phyloP scores from a whole-genome alignment of 2,329 filamentous ascomycete genomes.

The Atkinsonella texensis region DNA sequence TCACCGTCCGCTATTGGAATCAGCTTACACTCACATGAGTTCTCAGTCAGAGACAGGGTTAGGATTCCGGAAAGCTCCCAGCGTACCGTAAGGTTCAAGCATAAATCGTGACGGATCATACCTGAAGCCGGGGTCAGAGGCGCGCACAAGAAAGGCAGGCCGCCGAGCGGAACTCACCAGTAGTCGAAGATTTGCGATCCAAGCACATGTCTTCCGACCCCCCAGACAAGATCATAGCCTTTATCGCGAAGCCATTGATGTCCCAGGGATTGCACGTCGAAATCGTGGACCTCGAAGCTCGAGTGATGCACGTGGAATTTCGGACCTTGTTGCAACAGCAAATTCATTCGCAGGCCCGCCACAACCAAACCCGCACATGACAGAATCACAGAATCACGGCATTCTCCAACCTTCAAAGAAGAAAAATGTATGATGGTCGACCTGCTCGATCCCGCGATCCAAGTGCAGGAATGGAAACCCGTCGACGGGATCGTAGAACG shows the following conservation, averaged over 20 bases:
- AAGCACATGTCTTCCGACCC: conserved; percentile 57
- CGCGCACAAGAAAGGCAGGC: neutral
- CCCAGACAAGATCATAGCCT: conserved; percentile 56
- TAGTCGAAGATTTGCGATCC: conserved; percentile 54
- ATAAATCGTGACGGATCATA: neutral
- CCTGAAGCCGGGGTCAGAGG: neutral
- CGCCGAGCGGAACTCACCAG: conserved; percentile 9
- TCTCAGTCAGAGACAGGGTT: neutral
- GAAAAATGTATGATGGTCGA: conserved; percentile 41
- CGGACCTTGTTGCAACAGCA: conserved; percentile 15
- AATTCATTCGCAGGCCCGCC: too few species aligned
- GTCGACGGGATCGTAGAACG: conserved; percentile 40
- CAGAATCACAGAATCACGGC: neutral
- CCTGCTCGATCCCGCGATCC: conserved; percentile 28
- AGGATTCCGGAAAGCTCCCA: neutral
- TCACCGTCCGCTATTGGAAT: neutral
- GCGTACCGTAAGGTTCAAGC: neutral
- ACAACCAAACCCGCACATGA: too few species aligned
- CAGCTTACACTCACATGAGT: neutral
- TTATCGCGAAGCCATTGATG: conserved; percentile 55
- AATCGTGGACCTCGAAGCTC: conserved; percentile 59
- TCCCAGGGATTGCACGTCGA: conserved; percentile 57
- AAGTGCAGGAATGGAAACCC: conserved; percentile 42
- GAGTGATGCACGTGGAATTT: conserved; percentile 52
- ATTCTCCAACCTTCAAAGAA: conserved; percentile 22